Percentiles rank a stretch among this genome's conserved stretches.
Evolutionary conservation across 768 basidiomycete species (phyloP).

Genomic region (Suillus subalutaceus): DNA sequence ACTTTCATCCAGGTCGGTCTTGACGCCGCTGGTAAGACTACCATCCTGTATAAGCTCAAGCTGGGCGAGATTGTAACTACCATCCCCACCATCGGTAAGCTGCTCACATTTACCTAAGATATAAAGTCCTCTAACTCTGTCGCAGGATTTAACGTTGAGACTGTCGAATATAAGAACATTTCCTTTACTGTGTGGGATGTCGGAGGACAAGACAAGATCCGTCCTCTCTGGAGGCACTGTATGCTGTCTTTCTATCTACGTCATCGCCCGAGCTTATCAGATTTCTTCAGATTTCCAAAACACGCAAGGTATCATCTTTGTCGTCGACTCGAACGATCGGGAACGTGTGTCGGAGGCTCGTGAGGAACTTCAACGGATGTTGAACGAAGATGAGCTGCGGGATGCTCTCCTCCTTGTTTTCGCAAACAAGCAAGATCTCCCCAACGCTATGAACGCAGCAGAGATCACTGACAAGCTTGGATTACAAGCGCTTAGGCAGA

Average conservation of each 20-base stretch:
- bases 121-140: conserved; percentile 20
- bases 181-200: conserved; percentile 99
- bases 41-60: conserved; percentile 99
- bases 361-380: conserved; percentile 98
- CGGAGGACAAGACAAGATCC: conserved; percentile 99
- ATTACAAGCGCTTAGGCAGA: conserved; percentile 93
- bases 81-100: conserved; percentile 97
- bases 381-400: conserved; percentile 99
- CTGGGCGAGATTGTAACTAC: conserved; percentile 99
- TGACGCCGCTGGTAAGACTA: conserved; percentile 98
- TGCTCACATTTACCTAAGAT: conserved; percentile 15
- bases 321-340: conserved; percentile 99
- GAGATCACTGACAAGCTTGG: conserved; percentile 99
- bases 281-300: conserved; percentile 92
- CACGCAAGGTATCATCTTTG: conserved; percentile 99
- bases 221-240: conserved; percentile 99
- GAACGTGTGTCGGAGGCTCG: conserved; percentile 99
- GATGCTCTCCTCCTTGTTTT: conserved; percentile 98
- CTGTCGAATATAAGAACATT: conserved; percentile 99
- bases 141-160: conserved; percentile 99
- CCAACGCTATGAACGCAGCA: conserved; percentile 99
- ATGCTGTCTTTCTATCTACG: conserved; percentile 39
- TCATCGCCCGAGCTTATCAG: conserved; percentile 18
- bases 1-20: conserved; percentile 79
- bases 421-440: conserved; percentile 99